Percentiles rank a stretch among this genome's conserved stretches.
Conservation (phyloP, 495 filamentous ascomycete genomes). For the Penicillium bovifimosum region DNA sequence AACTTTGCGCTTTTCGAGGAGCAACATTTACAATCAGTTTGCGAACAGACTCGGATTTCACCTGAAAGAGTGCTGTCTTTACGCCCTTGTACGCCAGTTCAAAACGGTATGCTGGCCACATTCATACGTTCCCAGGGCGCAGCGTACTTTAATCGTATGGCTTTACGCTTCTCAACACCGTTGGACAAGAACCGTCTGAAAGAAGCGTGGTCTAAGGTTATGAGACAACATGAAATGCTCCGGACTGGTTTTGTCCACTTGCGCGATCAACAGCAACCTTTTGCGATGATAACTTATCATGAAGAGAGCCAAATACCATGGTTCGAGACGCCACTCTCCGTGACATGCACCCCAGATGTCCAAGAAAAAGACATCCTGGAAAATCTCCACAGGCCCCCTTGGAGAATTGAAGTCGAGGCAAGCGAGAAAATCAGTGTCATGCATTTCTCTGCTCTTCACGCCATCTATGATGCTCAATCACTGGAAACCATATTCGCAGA, state of each 20-base stretch:
- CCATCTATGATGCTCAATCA: conserved; percentile 72
- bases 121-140: conserved; percentile 61
- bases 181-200: conserved; percentile 50
- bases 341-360: conserved; percentile 10
- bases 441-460: conserved; percentile 60
- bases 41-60: conserved; percentile 15
- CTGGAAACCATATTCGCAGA: conserved; percentile 55
- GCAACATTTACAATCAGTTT: conserved; percentile 51
- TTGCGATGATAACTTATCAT: conserved; percentile 61
- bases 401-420: conserved; percentile 38
- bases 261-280: conserved; percentile 41
- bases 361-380: conserved; percentile 22
- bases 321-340: conserved; percentile 21
- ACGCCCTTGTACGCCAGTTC: conserved; percentile 56
- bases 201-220: conserved; percentile 50
- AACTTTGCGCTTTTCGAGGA: conserved; percentile 39
- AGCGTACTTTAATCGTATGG: conserved; percentile 76
- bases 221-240: conserved; percentile 60
- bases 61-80: conserved; percentile 21
- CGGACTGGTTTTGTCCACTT: conserved; percentile 64
- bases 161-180: conserved; percentile 46
- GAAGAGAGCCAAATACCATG: conserved; percentile 36
- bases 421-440: conserved; percentile 21
- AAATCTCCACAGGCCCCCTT: conserved; percentile 42
- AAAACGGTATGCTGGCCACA: conserved; percentile 75